Evolutionary conservation across 2,329 filamentous ascomycete species (phyloP).

Genomic region (Camillea tinctor): DNA sequence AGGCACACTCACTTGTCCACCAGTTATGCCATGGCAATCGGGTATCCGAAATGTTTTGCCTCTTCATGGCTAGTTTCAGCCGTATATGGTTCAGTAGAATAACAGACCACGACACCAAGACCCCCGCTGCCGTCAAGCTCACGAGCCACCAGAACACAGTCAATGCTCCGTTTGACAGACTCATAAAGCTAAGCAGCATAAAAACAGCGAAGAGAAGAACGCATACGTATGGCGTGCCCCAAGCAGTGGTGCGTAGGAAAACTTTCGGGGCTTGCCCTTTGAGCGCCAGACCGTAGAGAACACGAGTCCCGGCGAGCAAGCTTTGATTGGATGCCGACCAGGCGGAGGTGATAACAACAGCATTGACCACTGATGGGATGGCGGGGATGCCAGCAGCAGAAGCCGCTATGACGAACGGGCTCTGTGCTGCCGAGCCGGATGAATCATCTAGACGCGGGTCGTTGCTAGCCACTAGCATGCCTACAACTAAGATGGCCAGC

Average conservation of each 20-base stretch:
- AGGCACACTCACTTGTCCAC: conserved; percentile 53
- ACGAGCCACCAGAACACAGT: conserved; percentile 67
- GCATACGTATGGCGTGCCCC: conserved; percentile 57
- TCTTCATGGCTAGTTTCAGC: conserved; percentile 51
- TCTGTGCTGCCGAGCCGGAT: conserved; percentile 47
- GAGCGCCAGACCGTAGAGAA: conserved; percentile 58
- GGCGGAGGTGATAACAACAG: conserved; percentile 70
- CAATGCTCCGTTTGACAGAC: conserved; percentile 54
- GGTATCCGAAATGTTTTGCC: conserved; percentile 49
- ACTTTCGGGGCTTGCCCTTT: conserved; percentile 58
- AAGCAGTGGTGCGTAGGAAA: conserved; percentile 51
- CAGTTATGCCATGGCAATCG: conserved; percentile 62
- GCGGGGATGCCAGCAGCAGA: conserved; percentile 64
- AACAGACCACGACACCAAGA: conserved; percentile 61
- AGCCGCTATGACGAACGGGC: conserved; percentile 71
- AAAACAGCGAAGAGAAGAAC: conserved; percentile 53
- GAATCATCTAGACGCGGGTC: conserved; percentile 46
- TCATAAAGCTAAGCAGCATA: conserved; percentile 59
- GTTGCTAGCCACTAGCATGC: conserved; percentile 57
- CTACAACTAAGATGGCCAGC: conserved; percentile 54
- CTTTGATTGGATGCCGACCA: conserved; percentile 69
- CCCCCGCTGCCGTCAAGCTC: conserved; percentile 59
- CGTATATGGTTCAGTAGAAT: conserved; percentile 61
- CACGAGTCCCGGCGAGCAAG: conserved; percentile 58
- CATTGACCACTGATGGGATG: conserved; percentile 73